Conservation (phyloP, 2,329 filamentous ascomycete genomes). For the Colletotrichum navitas region DNA sequence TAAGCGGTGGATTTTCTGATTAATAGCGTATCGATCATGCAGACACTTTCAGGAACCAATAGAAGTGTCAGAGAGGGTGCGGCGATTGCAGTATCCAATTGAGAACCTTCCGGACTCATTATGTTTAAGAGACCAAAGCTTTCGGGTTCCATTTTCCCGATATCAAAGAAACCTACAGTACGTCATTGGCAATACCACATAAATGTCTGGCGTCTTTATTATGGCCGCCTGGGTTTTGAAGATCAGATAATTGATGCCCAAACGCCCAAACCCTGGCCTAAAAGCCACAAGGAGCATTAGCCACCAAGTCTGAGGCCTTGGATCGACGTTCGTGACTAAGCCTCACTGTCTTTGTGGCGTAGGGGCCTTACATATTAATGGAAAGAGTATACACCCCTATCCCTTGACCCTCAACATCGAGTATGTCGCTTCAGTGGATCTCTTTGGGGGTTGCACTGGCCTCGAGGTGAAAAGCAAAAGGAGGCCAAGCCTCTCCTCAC, state of each 20-base stretch:
- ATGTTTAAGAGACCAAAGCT: neutral
- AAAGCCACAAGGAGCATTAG: conserved; percentile 8
- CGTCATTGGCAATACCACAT: too few relatives aligned
- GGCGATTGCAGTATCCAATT: neutral
- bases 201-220: too few relatives aligned
- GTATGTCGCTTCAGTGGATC: conserved; percentile 18
- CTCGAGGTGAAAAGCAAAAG: neutral
- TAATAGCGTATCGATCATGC: neutral
- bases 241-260: neutral
- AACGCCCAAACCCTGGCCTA: neutral
- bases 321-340: conserved; percentile 11
- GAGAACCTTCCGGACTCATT: neutral
- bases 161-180: too few relatives aligned
- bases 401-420: conserved; percentile 2
- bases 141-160: neutral
- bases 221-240: neutral
- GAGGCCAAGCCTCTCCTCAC: neutral
- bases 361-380: neutral
- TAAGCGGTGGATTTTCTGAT: too few relatives aligned
- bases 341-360: too few relatives aligned
- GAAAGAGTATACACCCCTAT: conserved; percentile 12
- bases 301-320: conserved; percentile 22
- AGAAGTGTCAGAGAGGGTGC: neutral
- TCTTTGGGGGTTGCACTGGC: conserved; percentile 22
- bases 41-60: neutral